Conservation (phyloP, 1,284 basidiomycete genomes). For the Pseudozyma hubeiensis region DNA sequence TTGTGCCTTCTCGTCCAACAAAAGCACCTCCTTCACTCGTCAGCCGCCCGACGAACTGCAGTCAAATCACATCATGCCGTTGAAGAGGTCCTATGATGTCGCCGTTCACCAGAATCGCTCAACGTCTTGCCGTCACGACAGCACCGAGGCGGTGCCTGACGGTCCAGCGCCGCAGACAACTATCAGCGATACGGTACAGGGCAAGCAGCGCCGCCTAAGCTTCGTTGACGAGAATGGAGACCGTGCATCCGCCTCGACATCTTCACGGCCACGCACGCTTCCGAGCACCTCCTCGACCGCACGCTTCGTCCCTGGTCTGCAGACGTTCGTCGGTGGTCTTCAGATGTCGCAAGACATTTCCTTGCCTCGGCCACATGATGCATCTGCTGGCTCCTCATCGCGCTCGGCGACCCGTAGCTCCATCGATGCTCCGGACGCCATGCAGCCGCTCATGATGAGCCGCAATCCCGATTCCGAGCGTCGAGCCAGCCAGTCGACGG, state of each 20-base stretch:
- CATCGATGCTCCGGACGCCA: conserved; percentile 23
- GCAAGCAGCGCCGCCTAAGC: conserved; percentile 44
- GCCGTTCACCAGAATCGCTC: conserved; percentile 9
- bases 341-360: conserved; percentile 49
- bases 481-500: conserved; percentile 22
- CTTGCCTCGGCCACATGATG: background rate
- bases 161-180: background rate
- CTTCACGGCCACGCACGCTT: conserved; percentile 29
- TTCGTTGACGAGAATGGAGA: conserved; percentile 30
- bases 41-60: background rate
- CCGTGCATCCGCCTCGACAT: conserved; percentile 25
- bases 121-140: background rate
- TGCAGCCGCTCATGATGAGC: conserved; percentile 52
- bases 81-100: conserved; percentile 32
- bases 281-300: conserved; percentile 36
- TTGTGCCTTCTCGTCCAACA: background rate
- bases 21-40: too few species aligned
- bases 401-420: conserved; percentile 13
- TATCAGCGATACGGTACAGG: conserved; percentile 8
- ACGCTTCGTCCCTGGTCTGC: conserved; percentile 53
- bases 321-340: conserved; percentile 56
- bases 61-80: conserved; percentile 14
- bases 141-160: background rate
- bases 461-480: conserved; percentile 30
- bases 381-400: conserved; percentile 1